Evolutionary conservation across 257 asterid genomes (phyloP).

Genomic region (Fraxinus cuspidata): DNA sequence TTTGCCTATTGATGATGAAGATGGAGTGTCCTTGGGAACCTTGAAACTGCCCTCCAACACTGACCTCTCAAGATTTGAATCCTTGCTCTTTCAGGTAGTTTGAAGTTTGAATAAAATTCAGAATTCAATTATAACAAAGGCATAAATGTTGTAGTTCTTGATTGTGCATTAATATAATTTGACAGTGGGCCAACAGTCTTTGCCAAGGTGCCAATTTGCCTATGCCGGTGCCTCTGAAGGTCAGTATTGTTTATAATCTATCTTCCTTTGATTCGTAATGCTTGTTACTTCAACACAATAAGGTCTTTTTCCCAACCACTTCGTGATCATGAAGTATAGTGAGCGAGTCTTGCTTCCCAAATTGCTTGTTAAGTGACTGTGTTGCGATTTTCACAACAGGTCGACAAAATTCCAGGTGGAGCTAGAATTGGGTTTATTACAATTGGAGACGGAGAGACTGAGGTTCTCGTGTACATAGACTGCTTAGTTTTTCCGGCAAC

Average conservation of each 20-base stretch:
- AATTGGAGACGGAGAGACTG: conserved; percentile 67
- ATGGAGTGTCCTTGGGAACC: conserved; percentile 56
- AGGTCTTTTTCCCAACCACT: neutral
- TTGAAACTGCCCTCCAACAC: conserved; percentile 75
- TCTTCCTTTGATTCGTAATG: neutral
- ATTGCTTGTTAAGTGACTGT: neutral
- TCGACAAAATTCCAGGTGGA: conserved; percentile 86
- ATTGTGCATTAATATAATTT: conserved; percentile 15
- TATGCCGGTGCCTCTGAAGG: conserved; percentile 88
- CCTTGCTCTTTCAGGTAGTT: conserved; percentile 81
- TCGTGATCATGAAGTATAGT: neutral
- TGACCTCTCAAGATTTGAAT: conserved; percentile 73
- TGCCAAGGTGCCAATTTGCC: conserved; percentile 93
- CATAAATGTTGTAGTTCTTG: neutral
- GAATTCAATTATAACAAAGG: too few species aligned
- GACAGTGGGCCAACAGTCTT: conserved; percentile 94
- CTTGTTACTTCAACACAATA: neutral
- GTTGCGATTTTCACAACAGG: conserved; percentile 39
- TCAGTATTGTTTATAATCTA: conserved; percentile 25
- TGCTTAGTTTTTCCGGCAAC: conserved; percentile 71
- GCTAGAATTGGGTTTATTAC: conserved; percentile 86
- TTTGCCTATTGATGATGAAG: too few species aligned
- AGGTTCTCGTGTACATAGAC: conserved; percentile 76
- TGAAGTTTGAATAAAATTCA: neutral
- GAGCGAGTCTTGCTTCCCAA: neutral